Percentiles rank a stretch among this genome's conserved stretches.
Evolutionary conservation across 495 filamentous ascomycete species (phyloP).

Genomic region (Annulohypoxylon bovei): DNA sequence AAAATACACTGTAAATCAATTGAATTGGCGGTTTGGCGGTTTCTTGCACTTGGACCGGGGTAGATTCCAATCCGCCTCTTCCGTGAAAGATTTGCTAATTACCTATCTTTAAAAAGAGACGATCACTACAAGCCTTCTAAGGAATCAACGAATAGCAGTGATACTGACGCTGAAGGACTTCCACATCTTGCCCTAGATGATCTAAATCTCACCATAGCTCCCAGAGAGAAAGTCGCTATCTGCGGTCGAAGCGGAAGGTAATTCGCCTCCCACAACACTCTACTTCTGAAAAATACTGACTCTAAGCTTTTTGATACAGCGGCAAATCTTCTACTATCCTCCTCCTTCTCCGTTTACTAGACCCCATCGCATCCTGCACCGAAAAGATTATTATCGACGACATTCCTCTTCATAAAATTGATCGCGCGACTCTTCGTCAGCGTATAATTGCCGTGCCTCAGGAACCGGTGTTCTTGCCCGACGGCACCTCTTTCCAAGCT

Average conservation of each 20-base stretch:
- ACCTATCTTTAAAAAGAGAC: background rate
- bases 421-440: conserved; percentile 36
- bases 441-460: conserved; percentile 59
- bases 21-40: too few relatives aligned
- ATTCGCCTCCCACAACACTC: background rate
- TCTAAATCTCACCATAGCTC: conserved; percentile 40
- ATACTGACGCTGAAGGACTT: background rate
- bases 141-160: background rate
- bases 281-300: background rate
- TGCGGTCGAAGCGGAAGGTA: conserved; percentile 36
- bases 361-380: conserved; percentile 26
- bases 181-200: conserved; percentile 32
- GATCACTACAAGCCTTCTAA: background rate
- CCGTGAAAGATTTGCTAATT: conserved; percentile 3
- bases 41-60: too few relatives aligned
- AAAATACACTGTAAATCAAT: too few relatives aligned
- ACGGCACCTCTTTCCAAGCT: conserved; percentile 50
- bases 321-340: conserved; percentile 54
- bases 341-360: conserved; percentile 50
- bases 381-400: conserved; percentile 57
- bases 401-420: conserved; percentile 48
- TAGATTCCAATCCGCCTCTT: background rate
- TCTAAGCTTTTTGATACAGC: conserved; percentile 34
- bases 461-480: conserved; percentile 67
- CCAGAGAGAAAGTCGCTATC: conserved; percentile 39